These are phyloP conservation scores for Parachaetomium inaequale DNA, from an alignment of 495 filamentous ascomycete species.

Conservation along the genomic window DNA sequence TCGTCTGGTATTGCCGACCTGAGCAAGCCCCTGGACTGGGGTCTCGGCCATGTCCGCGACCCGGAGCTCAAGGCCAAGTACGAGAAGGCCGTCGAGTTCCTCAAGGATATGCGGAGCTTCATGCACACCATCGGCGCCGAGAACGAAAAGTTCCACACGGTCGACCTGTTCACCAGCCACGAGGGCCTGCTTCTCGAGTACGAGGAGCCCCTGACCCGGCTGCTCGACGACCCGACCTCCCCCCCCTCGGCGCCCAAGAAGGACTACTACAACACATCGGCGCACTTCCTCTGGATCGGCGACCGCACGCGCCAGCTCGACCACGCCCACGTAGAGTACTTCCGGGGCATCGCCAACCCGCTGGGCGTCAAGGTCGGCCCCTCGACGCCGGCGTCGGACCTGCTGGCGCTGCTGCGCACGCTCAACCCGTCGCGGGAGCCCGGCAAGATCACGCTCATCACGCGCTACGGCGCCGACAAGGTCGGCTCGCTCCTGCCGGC, in stretches of 20 bases:
- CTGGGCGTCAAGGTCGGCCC: slow-evolving; percentile 96
- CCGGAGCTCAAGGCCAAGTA: slow-evolving; percentile 80
- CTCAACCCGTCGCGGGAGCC: slow-evolving; percentile 78
- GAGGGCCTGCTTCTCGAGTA: slow-evolving; percentile 94
- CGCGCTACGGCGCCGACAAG: slow-evolving; percentile 78
- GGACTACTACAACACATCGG: slow-evolving; percentile 82
- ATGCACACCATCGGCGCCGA: slow-evolving; percentile 95
- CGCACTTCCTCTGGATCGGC: slow-evolving; percentile 97
- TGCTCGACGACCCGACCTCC: slow-evolving; percentile 59
- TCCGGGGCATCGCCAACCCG: slow-evolving; percentile 92
- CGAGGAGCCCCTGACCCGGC: slow-evolving; percentile 78
- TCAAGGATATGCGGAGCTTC: slow-evolving; percentile 88
- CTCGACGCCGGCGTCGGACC: slow-evolving; percentile 67
- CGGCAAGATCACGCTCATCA: slow-evolving; percentile 94
- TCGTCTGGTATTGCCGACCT: slow-evolving; percentile 89
- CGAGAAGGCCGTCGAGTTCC: slow-evolving; percentile 72
- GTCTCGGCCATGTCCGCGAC: slow-evolving; percentile 86
- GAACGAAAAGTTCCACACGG: slow-evolving; percentile 82
- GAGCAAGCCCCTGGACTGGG: slow-evolving; percentile 92
- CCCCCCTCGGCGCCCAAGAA: slow-evolving; percentile 28
- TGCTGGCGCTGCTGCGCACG: slow-evolving; percentile 70
- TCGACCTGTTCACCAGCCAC: slow-evolving; percentile 92
- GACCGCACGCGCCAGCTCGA: slow-evolving; percentile 91
- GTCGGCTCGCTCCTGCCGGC: slow-evolving; percentile 66
- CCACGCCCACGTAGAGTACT: slow-evolving; percentile 93